phyloP scores from a whole-genome alignment of 2,329 filamentous ascomycete species.

The Arthroderma sp. region DNA sequence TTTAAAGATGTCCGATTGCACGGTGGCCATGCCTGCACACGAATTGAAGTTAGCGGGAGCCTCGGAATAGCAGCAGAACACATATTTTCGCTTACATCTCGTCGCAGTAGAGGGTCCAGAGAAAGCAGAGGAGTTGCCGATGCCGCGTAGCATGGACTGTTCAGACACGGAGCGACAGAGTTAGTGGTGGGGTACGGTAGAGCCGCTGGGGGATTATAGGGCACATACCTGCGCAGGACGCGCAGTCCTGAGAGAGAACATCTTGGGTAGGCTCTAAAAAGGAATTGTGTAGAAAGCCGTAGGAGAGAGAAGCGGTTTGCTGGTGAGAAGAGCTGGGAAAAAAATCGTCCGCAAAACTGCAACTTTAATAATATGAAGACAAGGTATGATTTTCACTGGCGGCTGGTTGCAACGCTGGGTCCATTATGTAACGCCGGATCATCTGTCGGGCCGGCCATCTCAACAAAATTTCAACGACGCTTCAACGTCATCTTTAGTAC shows the following conservation, averaged over 20 bases:
- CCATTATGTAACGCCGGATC: slow-evolving; percentile 3
- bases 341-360: not conserved
- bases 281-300: not conserved
- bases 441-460: not conserved
- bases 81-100: slow-evolving; percentile 36
- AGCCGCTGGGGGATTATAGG: slow-evolving; percentile 1
- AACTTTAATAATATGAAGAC: not conserved
- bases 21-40: slow-evolving; percentile 54
- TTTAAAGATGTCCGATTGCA: slow-evolving; percentile 95
- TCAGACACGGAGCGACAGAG: slow-evolving; percentile 30
- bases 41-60: not conserved
- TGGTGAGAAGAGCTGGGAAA: not conserved
- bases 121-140: slow-evolving; percentile 33
- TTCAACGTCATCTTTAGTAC: not conserved
- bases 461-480: not conserved
- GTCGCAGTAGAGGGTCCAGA: slow-evolving; percentile 39
- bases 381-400: not conserved
- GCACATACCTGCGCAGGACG: slow-evolving; percentile 29
- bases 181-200: slow-evolving; percentile 3
- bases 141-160: slow-evolving; percentile 45
- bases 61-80: not conserved
- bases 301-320: not conserved
- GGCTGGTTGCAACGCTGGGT: not conserved
- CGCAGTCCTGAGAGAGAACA: slow-evolving; percentile 29
- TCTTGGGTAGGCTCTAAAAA: slow-evolving; percentile 14